Percentiles rank a stretch among this genome's conserved stretches.
Conservation (phyloP, 2,329 filamentous ascomycete genomes). For the Penicillium sp. region DNA sequence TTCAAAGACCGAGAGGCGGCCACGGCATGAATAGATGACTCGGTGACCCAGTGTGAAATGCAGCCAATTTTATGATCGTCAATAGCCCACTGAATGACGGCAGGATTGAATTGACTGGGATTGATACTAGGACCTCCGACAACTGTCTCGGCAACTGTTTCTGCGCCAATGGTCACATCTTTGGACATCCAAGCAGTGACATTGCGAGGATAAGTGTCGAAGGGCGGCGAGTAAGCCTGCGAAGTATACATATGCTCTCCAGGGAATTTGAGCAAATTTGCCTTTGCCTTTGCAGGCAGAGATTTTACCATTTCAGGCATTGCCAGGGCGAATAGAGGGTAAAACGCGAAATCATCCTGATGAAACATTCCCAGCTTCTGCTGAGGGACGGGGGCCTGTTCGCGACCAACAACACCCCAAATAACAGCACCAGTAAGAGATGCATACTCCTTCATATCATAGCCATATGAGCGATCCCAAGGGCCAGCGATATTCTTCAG, state of each 20-base stretch:
- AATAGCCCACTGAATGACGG: constrained; percentile 59
- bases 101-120: constrained; percentile 57
- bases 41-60: constrained; percentile 42
- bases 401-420: constrained; percentile 50
- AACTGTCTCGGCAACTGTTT: constrained; percentile 57
- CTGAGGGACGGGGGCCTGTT: constrained; percentile 20
- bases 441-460: constrained; percentile 63
- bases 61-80: constrained; percentile 29
- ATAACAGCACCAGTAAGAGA: constrained; percentile 60
- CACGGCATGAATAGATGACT: constrained; percentile 43
- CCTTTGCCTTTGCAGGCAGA: constrained; percentile 52
- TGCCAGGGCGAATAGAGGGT: constrained; percentile 55
- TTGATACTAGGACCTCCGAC: constrained; percentile 57
- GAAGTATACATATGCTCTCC: constrained; percentile 56
- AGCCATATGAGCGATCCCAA: constrained; percentile 64
- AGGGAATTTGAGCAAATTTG: constrained; percentile 51
- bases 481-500: constrained; percentile 63
- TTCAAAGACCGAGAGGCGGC: constrained; percentile 48
- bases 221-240: constrained; percentile 59
- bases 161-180: constrained; percentile 60
- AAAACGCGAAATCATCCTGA: constrained; percentile 59
- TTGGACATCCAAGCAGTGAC: constrained; percentile 59
- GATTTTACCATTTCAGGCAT: constrained; percentile 20
- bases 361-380: constrained; percentile 59
- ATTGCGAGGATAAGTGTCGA: constrained; percentile 57